phyloP scores from a whole-genome alignment of 192 early-diverging fungal genomes.

The Phlyctochytrium bullatum region DNA sequence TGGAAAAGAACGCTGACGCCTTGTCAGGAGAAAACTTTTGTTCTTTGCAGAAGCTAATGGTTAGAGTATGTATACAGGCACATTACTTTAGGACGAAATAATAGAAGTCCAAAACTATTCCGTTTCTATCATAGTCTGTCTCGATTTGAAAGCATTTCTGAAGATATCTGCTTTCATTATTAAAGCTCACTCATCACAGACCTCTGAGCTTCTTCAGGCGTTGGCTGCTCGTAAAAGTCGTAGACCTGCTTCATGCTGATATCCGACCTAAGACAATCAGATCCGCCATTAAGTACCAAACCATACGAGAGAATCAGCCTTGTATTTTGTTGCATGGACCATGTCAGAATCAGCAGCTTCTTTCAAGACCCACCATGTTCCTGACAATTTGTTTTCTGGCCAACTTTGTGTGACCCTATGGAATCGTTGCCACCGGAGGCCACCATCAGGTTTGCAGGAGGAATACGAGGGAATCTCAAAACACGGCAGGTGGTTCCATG shows the following conservation, averaged over 20 bases:
- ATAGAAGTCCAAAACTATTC: conserved; percentile 54
- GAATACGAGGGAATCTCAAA: too few species aligned
- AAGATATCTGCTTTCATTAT: conserved; percentile 27
- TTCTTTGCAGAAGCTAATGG: conserved; percentile 45
- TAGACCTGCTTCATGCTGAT: conserved; percentile 51
- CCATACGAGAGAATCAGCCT: conserved; percentile 16
- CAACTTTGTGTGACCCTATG: too few species aligned
- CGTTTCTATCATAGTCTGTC: conserved; percentile 20
- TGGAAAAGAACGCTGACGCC: conserved; percentile 56
- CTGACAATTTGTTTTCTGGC: too few species aligned
- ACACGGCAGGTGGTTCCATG: conserved; percentile 46
- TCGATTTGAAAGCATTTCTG: conserved; percentile 12
- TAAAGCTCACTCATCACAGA: conserved; percentile 10
- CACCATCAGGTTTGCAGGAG: too few species aligned
- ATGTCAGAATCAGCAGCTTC: too few species aligned
- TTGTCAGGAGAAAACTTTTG: conserved; percentile 47
- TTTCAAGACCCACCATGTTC: too few species aligned
- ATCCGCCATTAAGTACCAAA: background rate
- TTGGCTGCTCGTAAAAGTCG: conserved; percentile 35
- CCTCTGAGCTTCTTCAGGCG: conserved; percentile 30
- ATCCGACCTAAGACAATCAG: conserved; percentile 28
- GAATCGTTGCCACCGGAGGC: too few species aligned
- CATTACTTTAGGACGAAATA: conserved; percentile 47
- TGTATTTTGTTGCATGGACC: background rate
- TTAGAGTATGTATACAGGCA: background rate